phyloP scores from a whole-genome alignment of 306 rosid species.

The Castanopsis chinensis region DNA sequence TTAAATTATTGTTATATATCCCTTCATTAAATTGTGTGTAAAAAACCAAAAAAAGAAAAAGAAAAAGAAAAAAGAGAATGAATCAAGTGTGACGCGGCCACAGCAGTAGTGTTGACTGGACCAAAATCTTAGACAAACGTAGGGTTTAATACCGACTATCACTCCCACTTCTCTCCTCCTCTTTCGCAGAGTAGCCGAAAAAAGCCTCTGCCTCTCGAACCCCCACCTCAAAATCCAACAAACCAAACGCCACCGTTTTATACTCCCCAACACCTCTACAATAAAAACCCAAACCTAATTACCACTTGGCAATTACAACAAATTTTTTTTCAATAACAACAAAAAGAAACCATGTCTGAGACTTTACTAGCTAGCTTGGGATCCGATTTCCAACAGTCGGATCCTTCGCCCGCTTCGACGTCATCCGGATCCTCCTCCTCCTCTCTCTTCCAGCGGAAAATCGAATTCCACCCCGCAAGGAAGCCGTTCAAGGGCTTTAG shows the following conservation, averaged over 20 bases:
- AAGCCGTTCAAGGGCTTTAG: slow-evolving; percentile 56
- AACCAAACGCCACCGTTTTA: background rate
- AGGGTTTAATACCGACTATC: slow-evolving; percentile 67
- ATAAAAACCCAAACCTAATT: no score
- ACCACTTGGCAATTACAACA: no score
- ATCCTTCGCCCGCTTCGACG: slow-evolving; percentile 14
- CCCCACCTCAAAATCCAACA: background rate
- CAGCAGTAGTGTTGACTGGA: background rate
- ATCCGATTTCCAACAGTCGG: slow-evolving; percentile 10
- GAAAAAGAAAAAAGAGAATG: no score
- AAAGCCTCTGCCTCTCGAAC: slow-evolving; percentile 25
- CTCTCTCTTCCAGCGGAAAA: slow-evolving; percentile 33
- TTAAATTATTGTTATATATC: no score
- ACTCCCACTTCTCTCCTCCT: background rate
- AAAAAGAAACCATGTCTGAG: slow-evolving; percentile 39
- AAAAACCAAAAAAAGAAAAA: no score
- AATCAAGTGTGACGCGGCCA: background rate
- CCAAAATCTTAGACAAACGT: slow-evolving; percentile 31
- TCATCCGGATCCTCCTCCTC: slow-evolving; percentile 13
- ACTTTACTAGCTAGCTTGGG: slow-evolving; percentile 13
- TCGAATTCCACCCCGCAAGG: slow-evolving; percentile 51
- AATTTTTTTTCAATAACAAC: background rate
- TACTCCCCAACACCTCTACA: no score
- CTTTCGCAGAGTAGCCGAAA: slow-evolving; percentile 47
- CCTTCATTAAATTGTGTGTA: no score